Conservation (phyloP, 1,139 yeast species). For the Pichia sp. region DNA sequence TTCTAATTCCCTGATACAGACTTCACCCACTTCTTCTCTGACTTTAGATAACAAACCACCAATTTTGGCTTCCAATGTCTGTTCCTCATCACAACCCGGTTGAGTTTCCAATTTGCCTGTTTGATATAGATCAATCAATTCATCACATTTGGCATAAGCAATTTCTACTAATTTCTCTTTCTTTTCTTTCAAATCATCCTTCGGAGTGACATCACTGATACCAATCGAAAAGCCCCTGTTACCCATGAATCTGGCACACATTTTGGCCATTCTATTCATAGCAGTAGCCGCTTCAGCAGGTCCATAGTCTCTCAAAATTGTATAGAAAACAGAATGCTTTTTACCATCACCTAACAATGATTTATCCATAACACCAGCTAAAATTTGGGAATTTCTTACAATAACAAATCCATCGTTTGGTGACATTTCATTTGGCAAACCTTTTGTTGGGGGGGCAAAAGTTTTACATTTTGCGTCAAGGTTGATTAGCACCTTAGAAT, state of each 20-base stretch:
- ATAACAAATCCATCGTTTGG: constrained; percentile 94
- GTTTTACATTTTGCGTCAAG: constrained; percentile 94
- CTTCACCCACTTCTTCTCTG: constrained; percentile 98
- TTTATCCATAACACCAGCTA: constrained; percentile 96
- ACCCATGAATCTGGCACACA: constrained; percentile 92
- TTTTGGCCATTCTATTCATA: constrained; percentile 97
- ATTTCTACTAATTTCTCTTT: constrained; percentile 87
- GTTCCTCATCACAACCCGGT: constrained; percentile 99
- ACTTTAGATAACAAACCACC: constrained; percentile 95
- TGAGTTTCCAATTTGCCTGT: constrained; percentile 93
- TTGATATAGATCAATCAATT: constrained; percentile 72
- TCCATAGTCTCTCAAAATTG: constrained; percentile 91
- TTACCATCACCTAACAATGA: constrained; percentile 96
- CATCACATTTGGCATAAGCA: constrained; percentile 91
- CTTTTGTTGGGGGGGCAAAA: constrained; percentile 64
- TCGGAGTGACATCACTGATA: constrained; percentile 96
- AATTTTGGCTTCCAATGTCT: constrained; percentile 94
- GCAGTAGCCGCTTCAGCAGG: constrained; percentile 93
- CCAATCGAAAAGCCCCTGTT: constrained; percentile 97
- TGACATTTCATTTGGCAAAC: constrained; percentile 86
- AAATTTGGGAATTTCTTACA: constrained; percentile 81
- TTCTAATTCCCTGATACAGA: constrained; percentile 87
- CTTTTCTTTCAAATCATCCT: constrained; percentile 63
- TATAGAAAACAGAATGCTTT: constrained; percentile 92
- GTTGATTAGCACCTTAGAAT: constrained; percentile 78